phyloP scores from a whole-genome alignment of 108 stramenopile species.

The Fragilariopsis cylindrus region DNA sequence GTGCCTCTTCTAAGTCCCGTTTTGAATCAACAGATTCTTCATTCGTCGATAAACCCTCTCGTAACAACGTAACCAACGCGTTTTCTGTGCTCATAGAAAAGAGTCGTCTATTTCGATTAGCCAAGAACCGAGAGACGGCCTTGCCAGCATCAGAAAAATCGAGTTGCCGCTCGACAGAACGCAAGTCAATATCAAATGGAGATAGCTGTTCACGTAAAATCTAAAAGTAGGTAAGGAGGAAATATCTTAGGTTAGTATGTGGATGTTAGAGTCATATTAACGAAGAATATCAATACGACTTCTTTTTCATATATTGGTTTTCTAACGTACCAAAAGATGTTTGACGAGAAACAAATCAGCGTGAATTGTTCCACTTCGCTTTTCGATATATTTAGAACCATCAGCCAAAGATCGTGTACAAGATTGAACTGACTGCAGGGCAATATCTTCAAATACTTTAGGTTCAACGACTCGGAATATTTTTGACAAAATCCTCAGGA shows the following conservation, averaged over 20 bases:
- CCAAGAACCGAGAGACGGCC: slow-evolving; percentile 84
- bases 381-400: slow-evolving; percentile 65
- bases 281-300: background rate
- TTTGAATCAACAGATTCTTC: slow-evolving; percentile 88
- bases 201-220: slow-evolving; percentile 92
- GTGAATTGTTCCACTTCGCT: slow-evolving; percentile 68
- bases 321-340: slow-evolving; percentile 74
- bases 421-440: slow-evolving; percentile 77
- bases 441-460: slow-evolving; percentile 92
- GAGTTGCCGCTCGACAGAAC: slow-evolving; percentile 83
- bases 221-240: slow-evolving; percentile 22
- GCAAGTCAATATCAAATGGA: slow-evolving; percentile 91
- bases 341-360: slow-evolving; percentile 89
- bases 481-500: slow-evolving; percentile 83
- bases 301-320: background rate
- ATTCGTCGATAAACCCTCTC: slow-evolving; percentile 85
- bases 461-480: slow-evolving; percentile 93
- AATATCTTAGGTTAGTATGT: background rate
- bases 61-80: slow-evolving; percentile 80
- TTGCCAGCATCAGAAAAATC: slow-evolving; percentile 89
- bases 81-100: slow-evolving; percentile 90
- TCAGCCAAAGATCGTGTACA: slow-evolving; percentile 82
- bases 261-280: background rate
- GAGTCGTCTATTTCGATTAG: slow-evolving; percentile 85
- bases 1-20: slow-evolving; percentile 87